phyloP scores from a whole-genome alignment of 2,329 filamentous ascomycete genomes.

The Fusarium piperis region DNA sequence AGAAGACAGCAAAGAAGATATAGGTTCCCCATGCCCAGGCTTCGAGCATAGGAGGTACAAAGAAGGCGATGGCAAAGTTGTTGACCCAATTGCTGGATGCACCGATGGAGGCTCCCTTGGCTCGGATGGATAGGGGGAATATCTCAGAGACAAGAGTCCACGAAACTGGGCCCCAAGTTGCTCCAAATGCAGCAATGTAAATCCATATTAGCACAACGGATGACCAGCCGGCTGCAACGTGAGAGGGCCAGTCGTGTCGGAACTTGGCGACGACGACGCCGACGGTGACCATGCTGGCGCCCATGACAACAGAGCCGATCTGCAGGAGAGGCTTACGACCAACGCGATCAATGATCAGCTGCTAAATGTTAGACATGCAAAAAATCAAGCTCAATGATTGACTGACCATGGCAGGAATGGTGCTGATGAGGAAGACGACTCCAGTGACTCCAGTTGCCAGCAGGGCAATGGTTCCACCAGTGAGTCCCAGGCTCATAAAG shows the following conservation, averaged over 20 bases:
- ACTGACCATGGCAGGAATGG: conserved; percentile 45
- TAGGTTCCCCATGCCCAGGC: conserved; percentile 60
- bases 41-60: conserved; percentile 52
- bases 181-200: conserved; percentile 61
- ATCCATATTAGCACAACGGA: conserved; percentile 51
- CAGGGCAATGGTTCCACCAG: conserved; percentile 66
- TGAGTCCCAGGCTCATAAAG: conserved; percentile 71
- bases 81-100: conserved; percentile 56
- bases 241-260: conserved; percentile 40
- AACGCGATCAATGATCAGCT: conserved; percentile 51
- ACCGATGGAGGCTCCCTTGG: conserved; percentile 55
- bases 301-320: conserved; percentile 51
- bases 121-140: conserved; percentile 55
- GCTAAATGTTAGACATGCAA: neutral
- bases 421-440: conserved; percentile 68
- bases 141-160: conserved; percentile 61
- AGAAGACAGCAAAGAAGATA: conserved; percentile 65
- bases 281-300: conserved; percentile 28
- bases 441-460: conserved; percentile 77
- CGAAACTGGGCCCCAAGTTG: conserved; percentile 57
- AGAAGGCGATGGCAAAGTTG: conserved; percentile 59
- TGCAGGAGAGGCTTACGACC: conserved; percentile 53
- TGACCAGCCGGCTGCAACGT: conserved; percentile 51
- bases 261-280: conserved; percentile 33
- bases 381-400: rapidly evolving